Conservation (phyloP, 345 rosid genomes). For the Sonneratia alba region DNA sequence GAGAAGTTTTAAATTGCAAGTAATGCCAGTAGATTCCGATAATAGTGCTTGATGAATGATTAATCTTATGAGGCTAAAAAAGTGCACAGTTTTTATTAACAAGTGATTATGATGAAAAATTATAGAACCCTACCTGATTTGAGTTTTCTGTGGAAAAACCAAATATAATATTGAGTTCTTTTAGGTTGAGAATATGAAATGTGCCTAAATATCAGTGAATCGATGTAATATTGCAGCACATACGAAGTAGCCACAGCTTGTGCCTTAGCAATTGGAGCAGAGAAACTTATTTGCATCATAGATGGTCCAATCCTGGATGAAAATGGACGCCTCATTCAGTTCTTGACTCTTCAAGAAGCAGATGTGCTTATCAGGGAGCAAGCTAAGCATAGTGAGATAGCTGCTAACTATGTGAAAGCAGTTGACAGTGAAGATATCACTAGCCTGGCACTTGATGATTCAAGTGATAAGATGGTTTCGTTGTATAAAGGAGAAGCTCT, state of each 20-base stretch:
- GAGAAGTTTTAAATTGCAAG: constrained; percentile 98
- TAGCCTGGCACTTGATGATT: constrained; percentile 29
- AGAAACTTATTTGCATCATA: constrained; percentile 82
- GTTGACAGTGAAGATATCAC: constrained; percentile 44
- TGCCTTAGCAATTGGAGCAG: constrained; percentile 89
- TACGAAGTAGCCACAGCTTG: constrained; percentile 99
- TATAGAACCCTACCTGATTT: not conserved
- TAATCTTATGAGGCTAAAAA: not conserved
- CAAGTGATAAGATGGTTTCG: constrained; percentile 20
- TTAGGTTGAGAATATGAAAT: not conserved
- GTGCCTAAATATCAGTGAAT: not conserved
- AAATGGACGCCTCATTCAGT: constrained; percentile 70
- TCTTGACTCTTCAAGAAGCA: constrained; percentile 86
- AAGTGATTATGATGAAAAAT: not conserved
- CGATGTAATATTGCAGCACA: constrained; percentile 40
- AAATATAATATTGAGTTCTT: too few species aligned
- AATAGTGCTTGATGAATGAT: not conserved
- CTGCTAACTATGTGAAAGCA: constrained; percentile 84
- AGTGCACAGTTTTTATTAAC: not conserved
- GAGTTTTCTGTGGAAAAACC: not conserved
- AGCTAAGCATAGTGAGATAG: constrained; percentile 83
- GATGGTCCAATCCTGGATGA: constrained; percentile 88
- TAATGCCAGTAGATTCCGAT: constrained; percentile 28
- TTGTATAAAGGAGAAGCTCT: constrained; percentile 33
- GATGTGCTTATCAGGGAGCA: constrained; percentile 73